Evolutionary conservation across 768 basidiomycete species (phyloP).

Genomic region (Ramaria sp.): DNA sequence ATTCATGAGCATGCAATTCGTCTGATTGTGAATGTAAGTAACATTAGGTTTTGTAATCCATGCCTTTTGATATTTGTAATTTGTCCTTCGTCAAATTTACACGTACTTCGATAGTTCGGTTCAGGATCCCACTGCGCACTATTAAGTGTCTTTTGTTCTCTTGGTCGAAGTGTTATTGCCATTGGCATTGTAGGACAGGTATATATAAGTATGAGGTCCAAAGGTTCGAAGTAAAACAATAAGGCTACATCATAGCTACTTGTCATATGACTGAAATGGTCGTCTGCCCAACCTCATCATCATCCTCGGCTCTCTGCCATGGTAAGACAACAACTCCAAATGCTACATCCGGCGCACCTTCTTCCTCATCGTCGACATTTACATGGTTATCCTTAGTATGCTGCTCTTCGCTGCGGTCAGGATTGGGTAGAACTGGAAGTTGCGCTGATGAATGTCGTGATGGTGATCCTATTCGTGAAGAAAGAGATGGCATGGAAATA

Average conservation of each 20-base stretch:
- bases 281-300: background rate
- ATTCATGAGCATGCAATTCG: too few relatives aligned
- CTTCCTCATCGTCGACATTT: background rate
- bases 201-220: too few relatives aligned
- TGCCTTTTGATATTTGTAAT: too few relatives aligned
- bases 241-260: background rate
- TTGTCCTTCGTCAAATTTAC: too few relatives aligned
- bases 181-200: too few relatives aligned
- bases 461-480: background rate
- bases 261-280: background rate
- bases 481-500: conserved; percentile 3
- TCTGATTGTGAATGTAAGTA: too few relatives aligned
- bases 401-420: background rate
- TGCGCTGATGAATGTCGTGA: background rate
- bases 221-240: background rate
- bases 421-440: background rate
- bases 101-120: too few relatives aligned
- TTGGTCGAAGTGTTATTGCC: too few relatives aligned
- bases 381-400: background rate
- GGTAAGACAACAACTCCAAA: conserved; percentile 3
- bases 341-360: conserved; percentile 4
- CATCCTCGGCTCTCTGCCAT: background rate
- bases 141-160: too few relatives aligned
- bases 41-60: too few relatives aligned
- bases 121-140: too few relatives aligned